Percentiles rank a stretch among this genome's conserved stretches.
phyloP scores from a whole-genome alignment of 192 early-diverging fungal species.

The Phlyctochytrium planicorne region DNA sequence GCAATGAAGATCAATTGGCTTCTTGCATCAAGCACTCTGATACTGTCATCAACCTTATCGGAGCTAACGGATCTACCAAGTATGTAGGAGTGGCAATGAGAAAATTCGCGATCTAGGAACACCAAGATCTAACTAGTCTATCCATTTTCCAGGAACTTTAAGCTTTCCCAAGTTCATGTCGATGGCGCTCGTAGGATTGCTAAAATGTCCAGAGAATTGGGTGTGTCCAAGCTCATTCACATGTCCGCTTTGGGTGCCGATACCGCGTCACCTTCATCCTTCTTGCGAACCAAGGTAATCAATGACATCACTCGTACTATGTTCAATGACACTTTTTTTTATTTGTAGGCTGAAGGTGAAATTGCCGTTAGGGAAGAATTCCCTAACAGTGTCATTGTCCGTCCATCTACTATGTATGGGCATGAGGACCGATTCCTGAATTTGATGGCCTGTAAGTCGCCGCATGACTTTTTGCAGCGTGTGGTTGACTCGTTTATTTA shows the following conservation, averaged over 20 bases:
- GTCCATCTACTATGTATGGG: constrained; percentile 85
- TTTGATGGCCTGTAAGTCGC: constrained; percentile 67
- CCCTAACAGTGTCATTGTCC: constrained; percentile 92
- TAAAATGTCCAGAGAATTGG: constrained; percentile 71
- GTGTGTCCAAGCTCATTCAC: constrained; percentile 85
- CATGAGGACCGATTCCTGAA: constrained; percentile 92
- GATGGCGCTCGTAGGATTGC: constrained; percentile 82
- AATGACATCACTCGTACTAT: neutral
- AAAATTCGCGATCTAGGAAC: neutral
- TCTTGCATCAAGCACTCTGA: constrained; percentile 91
- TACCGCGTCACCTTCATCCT: constrained; percentile 71
- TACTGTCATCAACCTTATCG: constrained; percentile 93
- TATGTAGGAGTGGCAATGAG: too few relatives aligned
- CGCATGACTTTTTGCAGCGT: constrained; percentile 24
- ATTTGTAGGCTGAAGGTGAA: constrained; percentile 79
- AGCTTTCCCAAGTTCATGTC: constrained; percentile 79
- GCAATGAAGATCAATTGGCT: constrained; percentile 79
- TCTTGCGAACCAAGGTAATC: constrained; percentile 80
- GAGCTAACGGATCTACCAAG: constrained; percentile 89
- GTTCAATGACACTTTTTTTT: neutral
- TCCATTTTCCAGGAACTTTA: constrained; percentile 72
- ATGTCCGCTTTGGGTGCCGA: constrained; percentile 83
- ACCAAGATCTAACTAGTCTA: constrained; percentile 4
- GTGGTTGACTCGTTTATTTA: constrained; percentile 1
- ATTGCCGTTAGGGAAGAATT: constrained; percentile 83